These are phyloP conservation scores for Aureoboletus auriporus DNA, from an alignment of 768 basidiomycete genomes.

Conservation along the genomic window DNA sequence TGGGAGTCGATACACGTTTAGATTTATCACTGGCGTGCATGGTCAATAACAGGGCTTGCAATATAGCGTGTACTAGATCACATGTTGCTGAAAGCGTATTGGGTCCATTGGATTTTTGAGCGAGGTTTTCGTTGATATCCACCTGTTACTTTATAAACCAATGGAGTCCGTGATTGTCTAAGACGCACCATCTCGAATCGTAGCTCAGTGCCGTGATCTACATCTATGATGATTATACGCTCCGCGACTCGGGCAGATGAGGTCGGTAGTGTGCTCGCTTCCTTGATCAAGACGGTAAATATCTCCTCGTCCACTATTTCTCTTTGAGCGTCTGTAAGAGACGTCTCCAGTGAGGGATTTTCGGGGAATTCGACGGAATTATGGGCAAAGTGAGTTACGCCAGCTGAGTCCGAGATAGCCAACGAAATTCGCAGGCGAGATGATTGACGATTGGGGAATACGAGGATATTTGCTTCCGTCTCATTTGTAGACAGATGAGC, in stretches of 20 bases:
- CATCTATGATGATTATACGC: conserved; percentile 69
- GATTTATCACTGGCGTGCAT: conserved; percentile 50
- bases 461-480: conserved; percentile 39
- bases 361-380: conserved; percentile 35
- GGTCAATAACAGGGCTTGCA: conserved; percentile 63
- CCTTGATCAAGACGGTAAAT: conserved; percentile 66
- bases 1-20: conserved; percentile 32
- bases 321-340: conserved; percentile 56
- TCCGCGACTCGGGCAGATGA: conserved; percentile 78
- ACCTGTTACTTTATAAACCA: conserved; percentile 27
- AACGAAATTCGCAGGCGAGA: conserved; percentile 63
- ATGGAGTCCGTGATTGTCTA: background rate
- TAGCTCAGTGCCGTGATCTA: conserved; percentile 65
- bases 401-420: conserved; percentile 30
- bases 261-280: conserved; percentile 73
- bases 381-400: conserved; percentile 30
- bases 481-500: conserved; percentile 58
- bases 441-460: conserved; percentile 62
- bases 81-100: conserved; percentile 38
- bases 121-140: conserved; percentile 24
- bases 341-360: conserved; percentile 42
- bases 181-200: conserved; percentile 66
- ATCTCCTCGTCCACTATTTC: conserved; percentile 82
- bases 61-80: conserved; percentile 62
- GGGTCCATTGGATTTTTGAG: conserved; percentile 5